Conservation (phyloP, 2,329 filamentous ascomycete species). For the Fusarium sororula region DNA sequence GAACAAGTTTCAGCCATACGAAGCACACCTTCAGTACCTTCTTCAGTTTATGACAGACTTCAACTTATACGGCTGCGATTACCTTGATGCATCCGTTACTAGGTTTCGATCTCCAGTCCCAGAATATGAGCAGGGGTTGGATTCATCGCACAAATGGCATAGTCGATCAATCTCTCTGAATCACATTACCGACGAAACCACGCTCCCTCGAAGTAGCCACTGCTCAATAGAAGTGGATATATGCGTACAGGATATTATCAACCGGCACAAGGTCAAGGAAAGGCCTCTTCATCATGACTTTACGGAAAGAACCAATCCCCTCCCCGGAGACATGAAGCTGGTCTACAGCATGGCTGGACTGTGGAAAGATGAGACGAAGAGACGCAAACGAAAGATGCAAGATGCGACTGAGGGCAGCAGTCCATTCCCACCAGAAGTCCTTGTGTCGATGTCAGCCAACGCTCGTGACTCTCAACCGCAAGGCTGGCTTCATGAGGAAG, state of each 20-base stretch:
- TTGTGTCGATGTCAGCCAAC: constrained; percentile 91
- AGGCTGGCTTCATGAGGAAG: constrained; percentile 94
- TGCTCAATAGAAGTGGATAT: constrained; percentile 92
- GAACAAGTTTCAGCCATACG: constrained; percentile 86
- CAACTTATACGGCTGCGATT: constrained; percentile 93
- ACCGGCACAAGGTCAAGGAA: constrained; percentile 77
- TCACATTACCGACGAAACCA: constrained; percentile 62
- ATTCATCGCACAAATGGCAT: constrained; percentile 79
- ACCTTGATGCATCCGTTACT: constrained; percentile 77
- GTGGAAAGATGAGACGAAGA: constrained; percentile 88
- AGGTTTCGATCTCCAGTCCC: constrained; percentile 82
- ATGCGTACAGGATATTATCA: constrained; percentile 86
- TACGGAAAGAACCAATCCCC: constrained; percentile 72
- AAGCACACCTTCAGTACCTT: constrained; percentile 91
- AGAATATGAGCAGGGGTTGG: constrained; percentile 67
- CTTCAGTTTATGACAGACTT: constrained; percentile 99
- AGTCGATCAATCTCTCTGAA: constrained; percentile 70
- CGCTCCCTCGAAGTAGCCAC: constrained; percentile 82
- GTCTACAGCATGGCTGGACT: constrained; percentile 94
- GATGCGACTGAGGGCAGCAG: constrained; percentile 71
- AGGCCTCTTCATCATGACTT: constrained; percentile 90
- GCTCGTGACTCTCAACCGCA: constrained; percentile 74
- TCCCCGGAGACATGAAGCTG: constrained; percentile 76
- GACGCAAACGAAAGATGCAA: constrained; percentile 77
- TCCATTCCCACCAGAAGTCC: constrained; percentile 81